Percentiles rank a stretch among this genome's conserved stretches.
Evolutionary conservation across 306 rosid genomes (phyloP).

Genomic region (Datisca glomerata): DNA sequence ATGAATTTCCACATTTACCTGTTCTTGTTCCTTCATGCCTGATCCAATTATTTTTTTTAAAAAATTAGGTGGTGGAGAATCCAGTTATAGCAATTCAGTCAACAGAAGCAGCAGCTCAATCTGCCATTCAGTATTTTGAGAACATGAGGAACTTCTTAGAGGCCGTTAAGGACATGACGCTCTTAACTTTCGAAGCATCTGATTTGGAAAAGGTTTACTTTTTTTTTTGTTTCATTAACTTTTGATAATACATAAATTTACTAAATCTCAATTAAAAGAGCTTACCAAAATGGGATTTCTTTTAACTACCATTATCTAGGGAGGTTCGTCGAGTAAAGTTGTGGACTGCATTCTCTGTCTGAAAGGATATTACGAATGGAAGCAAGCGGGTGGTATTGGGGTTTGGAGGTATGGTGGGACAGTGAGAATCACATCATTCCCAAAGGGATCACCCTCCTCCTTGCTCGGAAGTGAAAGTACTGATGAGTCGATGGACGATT

Average conservation of each 20-base stretch:
- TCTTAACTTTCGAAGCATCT: constrained; percentile 91
- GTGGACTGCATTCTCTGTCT: constrained; percentile 96
- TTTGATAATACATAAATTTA: background rate
- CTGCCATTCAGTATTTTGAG: constrained; percentile 94
- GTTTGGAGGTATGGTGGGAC: constrained; percentile 99
- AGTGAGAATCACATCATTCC: constrained; percentile 67
- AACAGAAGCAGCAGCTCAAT: constrained; percentile 78
- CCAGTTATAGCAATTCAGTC: constrained; percentile 48
- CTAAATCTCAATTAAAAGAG: constrained; percentile 1
- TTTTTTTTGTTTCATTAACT: background rate
- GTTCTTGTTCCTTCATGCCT: no score
- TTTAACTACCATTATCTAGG: constrained; percentile 36
- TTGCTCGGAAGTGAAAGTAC: constrained; percentile 46
- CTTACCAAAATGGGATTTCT: no score
- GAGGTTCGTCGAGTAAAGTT: constrained; percentile 81
- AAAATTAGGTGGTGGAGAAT: constrained; percentile 69
- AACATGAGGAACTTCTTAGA: constrained; percentile 90
- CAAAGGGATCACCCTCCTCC: constrained; percentile 51
- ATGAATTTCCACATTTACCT: background rate
- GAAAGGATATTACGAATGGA: constrained; percentile 92
- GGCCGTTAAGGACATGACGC: constrained; percentile 76
- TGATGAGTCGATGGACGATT: constrained; percentile 63
- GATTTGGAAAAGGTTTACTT: constrained; percentile 78
- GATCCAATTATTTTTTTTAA: background rate
- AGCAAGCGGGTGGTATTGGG: constrained; percentile 80